Base-by-base conservation (phyloP, 2,329 filamentous ascomycete genomes). In the Sporothrix variecibatus region DNA sequence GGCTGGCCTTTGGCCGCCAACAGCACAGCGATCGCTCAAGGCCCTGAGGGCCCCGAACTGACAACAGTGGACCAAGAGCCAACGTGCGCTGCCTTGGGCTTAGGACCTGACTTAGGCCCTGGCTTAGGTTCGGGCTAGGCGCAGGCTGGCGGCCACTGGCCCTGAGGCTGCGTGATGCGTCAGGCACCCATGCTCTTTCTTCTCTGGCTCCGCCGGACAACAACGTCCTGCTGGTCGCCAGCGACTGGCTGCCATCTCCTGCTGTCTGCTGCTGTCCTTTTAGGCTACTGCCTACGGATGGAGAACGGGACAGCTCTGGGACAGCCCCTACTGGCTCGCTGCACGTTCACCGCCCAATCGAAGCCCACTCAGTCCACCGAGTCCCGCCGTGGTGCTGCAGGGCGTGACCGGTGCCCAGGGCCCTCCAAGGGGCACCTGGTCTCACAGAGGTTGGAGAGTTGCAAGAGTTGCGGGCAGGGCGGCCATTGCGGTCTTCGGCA, bases 131-230 rank as follows among this genome's bases (percentile, higher is more conserved):
- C 56, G 15, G 49, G 26, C 69, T 62, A 64, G 58, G 70, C 70
- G 46, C 11, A 38, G 56, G 40, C 56, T 26, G 20, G 69, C 12
- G 53, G 26, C 38, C 40, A 5, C 31, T 17, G 23, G 34, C 43
- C 67, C 31, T 15, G 34, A 49, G 34, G 51, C 38, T 71, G 51
- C 28, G 51, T 38, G 51, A 26, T 71, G 12, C 43, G 60, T 72
- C 40, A 67, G 71, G 71, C 71, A 72, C 49, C 11, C 71, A 72
- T 72, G 60, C 71, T 67, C 67, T 12, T 49, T 49, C 71, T 56
- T 72, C 5, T 20, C 15, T 67, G 58, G 28, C 46, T 67, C 31
- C 51, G 51, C 49, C 34, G 67, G 67, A 56, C 67, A 51, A 56
- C 67, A 51, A 46, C 20, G 67, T 15, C 5, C 31, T 56, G 68